Evolutionary conservation across 2,329 filamentous ascomycete species (phyloP).

Genomic region (Penicillium frequentans): DNA sequence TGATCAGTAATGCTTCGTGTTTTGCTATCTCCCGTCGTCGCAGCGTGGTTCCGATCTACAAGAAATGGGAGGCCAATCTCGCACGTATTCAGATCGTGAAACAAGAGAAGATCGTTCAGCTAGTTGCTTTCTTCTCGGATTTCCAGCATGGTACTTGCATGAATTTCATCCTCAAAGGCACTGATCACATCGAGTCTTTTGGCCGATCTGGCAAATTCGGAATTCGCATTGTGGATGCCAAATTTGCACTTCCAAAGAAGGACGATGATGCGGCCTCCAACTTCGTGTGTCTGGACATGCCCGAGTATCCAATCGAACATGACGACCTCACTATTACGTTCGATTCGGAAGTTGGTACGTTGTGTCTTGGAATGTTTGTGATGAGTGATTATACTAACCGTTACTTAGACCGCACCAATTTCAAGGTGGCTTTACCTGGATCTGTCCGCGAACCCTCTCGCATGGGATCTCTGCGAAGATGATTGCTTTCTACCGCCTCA

Average conservation of each 20-base stretch:
- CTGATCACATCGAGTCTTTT: slow-evolving; percentile 76
- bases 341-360: slow-evolving; percentile 73
- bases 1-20: slow-evolving; percentile 59
- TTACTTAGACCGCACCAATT: slow-evolving; percentile 36
- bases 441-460: slow-evolving; percentile 40
- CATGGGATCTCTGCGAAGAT: slow-evolving; percentile 44
- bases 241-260: slow-evolving; percentile 75
- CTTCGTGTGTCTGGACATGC: slow-evolving; percentile 82
- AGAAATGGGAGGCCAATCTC: slow-evolving; percentile 84
- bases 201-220: slow-evolving; percentile 65
- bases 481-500: slow-evolving; percentile 4
- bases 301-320: slow-evolving; percentile 87
- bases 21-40: slow-evolving; percentile 81
- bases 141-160: slow-evolving; percentile 85
- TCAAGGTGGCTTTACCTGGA: slow-evolving; percentile 40
- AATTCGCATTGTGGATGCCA: slow-evolving; percentile 81
- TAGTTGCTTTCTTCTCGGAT: slow-evolving; percentile 84
- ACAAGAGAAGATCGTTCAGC: slow-evolving; percentile 71
- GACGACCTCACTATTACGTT: slow-evolving; percentile 88
- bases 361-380: background rate
- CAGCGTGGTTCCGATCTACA: slow-evolving; percentile 90
- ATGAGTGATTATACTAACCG: background rate
- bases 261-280: slow-evolving; percentile 57
- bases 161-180: slow-evolving; percentile 82
- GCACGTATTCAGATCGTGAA: slow-evolving; percentile 79